Percentiles rank a stretch among this genome's conserved stretches.
Evolutionary conservation across 2,329 filamentous ascomycete genomes (phyloP).

Genomic region (Aspergillus sojae): DNA sequence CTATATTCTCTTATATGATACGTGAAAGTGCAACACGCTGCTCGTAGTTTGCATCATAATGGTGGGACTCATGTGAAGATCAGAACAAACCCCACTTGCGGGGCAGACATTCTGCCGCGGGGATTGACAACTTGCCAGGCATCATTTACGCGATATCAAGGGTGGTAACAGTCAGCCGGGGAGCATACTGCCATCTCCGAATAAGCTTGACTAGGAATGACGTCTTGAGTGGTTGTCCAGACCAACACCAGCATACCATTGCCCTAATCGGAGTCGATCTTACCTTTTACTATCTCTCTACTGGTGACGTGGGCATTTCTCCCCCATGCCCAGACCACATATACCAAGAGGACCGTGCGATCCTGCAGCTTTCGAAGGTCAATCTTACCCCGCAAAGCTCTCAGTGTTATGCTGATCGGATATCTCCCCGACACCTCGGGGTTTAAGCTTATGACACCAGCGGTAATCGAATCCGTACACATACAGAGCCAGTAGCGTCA

Average conservation of each 20-base stretch:
- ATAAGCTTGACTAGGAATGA: neutral
- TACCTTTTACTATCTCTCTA: accelerated
- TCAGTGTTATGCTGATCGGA: neutral
- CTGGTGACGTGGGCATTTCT: neutral
- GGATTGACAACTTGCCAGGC: neutral
- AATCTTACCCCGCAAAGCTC: neutral
- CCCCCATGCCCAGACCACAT: neutral
- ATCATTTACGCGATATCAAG: neutral
- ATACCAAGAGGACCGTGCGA: neutral
- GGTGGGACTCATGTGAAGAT: neutral
- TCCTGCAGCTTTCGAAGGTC: neutral
- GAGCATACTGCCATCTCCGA: neutral
- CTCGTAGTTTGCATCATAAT: neutral
- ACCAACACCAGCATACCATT: neutral
- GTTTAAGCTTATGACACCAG: neutral
- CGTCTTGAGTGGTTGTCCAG: neutral
- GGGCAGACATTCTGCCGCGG: neutral
- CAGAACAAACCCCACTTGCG: neutral
- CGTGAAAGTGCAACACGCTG: neutral
- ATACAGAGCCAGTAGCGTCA: neutral
- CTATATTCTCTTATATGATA: neutral
- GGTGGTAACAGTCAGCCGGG: neutral
- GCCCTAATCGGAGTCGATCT: neutral
- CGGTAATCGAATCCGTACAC: neutral
- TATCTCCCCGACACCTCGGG: neutral